These are phyloP conservation scores for Penicillium argentinense DNA, from an alignment of 495 filamentous ascomycete genomes.

Conservation along the genomic window DNA sequence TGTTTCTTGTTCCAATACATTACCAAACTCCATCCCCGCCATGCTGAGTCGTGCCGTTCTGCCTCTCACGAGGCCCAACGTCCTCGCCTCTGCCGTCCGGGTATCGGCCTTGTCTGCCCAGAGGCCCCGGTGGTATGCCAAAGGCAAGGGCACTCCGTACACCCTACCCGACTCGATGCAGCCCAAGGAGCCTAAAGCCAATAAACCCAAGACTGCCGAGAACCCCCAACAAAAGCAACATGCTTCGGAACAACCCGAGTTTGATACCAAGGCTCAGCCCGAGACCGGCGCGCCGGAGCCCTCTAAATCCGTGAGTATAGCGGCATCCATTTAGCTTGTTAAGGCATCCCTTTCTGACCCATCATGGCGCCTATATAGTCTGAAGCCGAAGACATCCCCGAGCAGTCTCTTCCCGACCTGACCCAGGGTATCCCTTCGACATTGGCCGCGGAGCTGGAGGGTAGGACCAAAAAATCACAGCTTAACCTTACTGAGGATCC, in stretches of 20 bases:
- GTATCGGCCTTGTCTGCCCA: slow-evolving; percentile 32
- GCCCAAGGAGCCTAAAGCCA: slow-evolving; percentile 19
- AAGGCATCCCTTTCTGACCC: slow-evolving; percentile 21
- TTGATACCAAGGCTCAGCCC: slow-evolving; percentile 40
- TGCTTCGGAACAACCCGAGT: slow-evolving; percentile 44
- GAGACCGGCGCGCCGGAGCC: slow-evolving; percentile 35
- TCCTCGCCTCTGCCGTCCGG: slow-evolving; percentile 39
- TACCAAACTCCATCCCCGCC: slow-evolving; percentile 16
- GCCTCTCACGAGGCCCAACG: slow-evolving; percentile 46
- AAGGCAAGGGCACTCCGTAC: slow-evolving; percentile 48
- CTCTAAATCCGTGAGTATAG: slow-evolving; percentile 32
- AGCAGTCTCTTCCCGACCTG: slow-evolving; percentile 74
- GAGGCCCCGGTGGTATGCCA: slow-evolving; percentile 48
- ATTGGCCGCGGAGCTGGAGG: slow-evolving; percentile 67
- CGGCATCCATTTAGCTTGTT: no score
- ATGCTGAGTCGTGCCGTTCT: slow-evolving; percentile 50
- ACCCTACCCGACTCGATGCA: slow-evolving; percentile 41
- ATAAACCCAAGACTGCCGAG: slow-evolving; percentile 18
- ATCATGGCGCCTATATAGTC: slow-evolving; percentile 18
- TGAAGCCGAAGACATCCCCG: slow-evolving; percentile 31
- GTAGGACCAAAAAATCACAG: slow-evolving; percentile 45
- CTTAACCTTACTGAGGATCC: slow-evolving; percentile 62
- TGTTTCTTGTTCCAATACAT: slow-evolving; percentile 1
- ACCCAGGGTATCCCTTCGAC: slow-evolving; percentile 92
- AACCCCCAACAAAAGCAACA: slow-evolving; percentile 31